A percentile compares a stretch with the other conserved stretches of the same genome.
These are phyloP conservation scores for Bifiguratus adelaidae DNA, from an alignment of 192 early-diverging fungal genomes.

Conservation along the genomic window DNA sequence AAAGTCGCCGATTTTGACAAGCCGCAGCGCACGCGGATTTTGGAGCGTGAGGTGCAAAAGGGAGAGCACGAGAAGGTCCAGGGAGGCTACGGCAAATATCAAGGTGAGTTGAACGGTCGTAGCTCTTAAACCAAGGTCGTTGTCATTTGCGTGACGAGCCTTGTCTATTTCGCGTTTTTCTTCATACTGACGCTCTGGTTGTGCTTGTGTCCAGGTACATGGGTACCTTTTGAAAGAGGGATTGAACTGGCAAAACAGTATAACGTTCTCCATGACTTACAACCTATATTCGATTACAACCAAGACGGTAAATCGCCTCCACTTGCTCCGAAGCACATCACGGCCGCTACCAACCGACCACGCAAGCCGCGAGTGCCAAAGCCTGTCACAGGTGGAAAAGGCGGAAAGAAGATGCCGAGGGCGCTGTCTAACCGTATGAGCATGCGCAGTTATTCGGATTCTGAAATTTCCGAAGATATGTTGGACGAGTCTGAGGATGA, in stretches of 20 bases:
- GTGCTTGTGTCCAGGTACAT: slow-evolving; percentile 27
- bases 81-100: slow-evolving; percentile 98
- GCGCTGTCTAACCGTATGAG: neutral
- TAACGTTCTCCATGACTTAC: slow-evolving; percentile 58
- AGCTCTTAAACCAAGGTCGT: neutral
- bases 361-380: slow-evolving; percentile 27
- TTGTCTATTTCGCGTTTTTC: neutral
- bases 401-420: slow-evolving; percentile 4
- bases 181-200: too few species aligned
- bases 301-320: slow-evolving; percentile 45
- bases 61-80: slow-evolving; percentile 93
- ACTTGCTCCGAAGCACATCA: slow-evolving; percentile 43
- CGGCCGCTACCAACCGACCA: slow-evolving; percentile 28
- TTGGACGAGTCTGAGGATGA: slow-evolving; percentile 2
- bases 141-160: neutral
- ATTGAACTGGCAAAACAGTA: slow-evolving; percentile 72
- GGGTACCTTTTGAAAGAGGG: slow-evolving; percentile 85
- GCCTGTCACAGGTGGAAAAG: neutral
- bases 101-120: slow-evolving; percentile 67
- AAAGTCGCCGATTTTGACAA: slow-evolving; percentile 96
- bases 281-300: slow-evolving; percentile 74
- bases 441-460: neutral
- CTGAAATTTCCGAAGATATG: neutral
- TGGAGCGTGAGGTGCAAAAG: slow-evolving; percentile 84
- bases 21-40: slow-evolving; percentile 81